These are phyloP conservation scores for Hypholoma sublateritium DNA, from an alignment of 768 basidiomycete genomes.

Conservation along the genomic window DNA sequence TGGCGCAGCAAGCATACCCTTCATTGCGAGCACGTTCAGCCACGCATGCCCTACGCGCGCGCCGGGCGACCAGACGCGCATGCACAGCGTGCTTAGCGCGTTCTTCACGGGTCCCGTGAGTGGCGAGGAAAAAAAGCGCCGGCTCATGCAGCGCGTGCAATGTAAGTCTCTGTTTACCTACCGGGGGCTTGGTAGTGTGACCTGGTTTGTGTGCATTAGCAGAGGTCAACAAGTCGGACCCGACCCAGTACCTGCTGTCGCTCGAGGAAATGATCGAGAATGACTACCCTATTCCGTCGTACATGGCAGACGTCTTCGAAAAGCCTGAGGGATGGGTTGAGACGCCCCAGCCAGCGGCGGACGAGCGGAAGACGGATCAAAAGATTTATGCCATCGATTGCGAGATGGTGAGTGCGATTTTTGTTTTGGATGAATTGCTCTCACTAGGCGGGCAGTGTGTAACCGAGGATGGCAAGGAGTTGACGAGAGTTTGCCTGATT, in stretches of 20 bases:
- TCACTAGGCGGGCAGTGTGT: constrained; percentile 55
- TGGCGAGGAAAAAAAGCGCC: constrained; percentile 73
- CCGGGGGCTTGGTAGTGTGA: neutral
- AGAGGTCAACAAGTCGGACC: constrained; percentile 61
- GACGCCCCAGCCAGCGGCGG: constrained; percentile 50
- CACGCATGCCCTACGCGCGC: constrained; percentile 93
- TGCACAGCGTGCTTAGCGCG: constrained; percentile 82
- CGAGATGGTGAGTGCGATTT: constrained; percentile 76
- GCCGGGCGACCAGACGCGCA: constrained; percentile 81
- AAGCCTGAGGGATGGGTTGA: constrained; percentile 79
- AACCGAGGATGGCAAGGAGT: constrained; percentile 87
- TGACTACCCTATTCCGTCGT: constrained; percentile 87
- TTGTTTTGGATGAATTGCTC: constrained; percentile 1
- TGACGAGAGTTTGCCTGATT: constrained; percentile 83
- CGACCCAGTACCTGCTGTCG: constrained; percentile 71
- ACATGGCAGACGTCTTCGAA: constrained; percentile 71
- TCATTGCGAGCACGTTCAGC: constrained; percentile 78
- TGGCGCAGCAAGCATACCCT: constrained; percentile 48
- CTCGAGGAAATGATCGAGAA: constrained; percentile 91
- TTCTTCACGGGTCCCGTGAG: constrained; percentile 85
- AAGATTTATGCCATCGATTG: constrained; percentile 89
- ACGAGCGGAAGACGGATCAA: constrained; percentile 35
- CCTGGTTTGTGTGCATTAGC: constrained; percentile 30
- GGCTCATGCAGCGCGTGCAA: constrained; percentile 40
- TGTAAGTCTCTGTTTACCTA: constrained; percentile 28